phyloP scores from a whole-genome alignment of 2,329 filamentous ascomycete species.

The Coniella vitis region DNA sequence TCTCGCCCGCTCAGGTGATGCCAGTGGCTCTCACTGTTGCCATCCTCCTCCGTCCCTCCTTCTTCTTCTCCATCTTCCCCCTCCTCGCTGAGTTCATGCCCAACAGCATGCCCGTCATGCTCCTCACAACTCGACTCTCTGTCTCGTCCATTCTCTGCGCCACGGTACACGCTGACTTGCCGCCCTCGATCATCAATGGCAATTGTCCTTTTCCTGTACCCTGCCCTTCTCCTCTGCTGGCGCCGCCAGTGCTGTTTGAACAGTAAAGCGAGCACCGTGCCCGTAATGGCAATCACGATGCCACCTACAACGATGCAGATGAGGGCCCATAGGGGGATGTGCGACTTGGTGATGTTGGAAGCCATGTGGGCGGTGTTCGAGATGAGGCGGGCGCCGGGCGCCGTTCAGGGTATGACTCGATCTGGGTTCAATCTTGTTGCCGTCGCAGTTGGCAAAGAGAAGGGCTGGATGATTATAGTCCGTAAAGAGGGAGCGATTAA shows the following conservation, averaged over 20 bases:
- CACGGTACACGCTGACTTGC: conserved; percentile 4
- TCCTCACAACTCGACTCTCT: neutral
- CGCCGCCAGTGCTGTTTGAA: conserved; percentile 32
- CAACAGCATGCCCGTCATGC: neutral
- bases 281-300: conserved; percentile 35
- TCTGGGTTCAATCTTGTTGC: no score
- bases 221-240: conserved; percentile 10
- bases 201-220: neutral
- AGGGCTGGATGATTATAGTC: no score
- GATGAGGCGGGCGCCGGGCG: no score
- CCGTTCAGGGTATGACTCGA: no score
- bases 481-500: no score
- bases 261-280: conserved; percentile 33
- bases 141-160: conserved; percentile 2
- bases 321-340: conserved; percentile 28
- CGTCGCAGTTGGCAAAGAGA: no score
- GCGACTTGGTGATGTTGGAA: neutral
- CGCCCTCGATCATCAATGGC: conserved; percentile 1
- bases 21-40: neutral
- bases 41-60: conserved; percentile 10
- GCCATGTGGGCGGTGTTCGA: no score
- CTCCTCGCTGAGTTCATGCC: neutral
- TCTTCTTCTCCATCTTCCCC: conserved; percentile 3
- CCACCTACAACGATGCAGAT: conserved; percentile 42
- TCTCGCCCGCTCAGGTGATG: no score